A percentile compares a stretch with the other conserved stretches of the same genome.
These are phyloP conservation scores for Pseudogymnoascus sp. DNA, from an alignment of 2,329 filamentous ascomycete species.

Conservation along the genomic window DNA sequence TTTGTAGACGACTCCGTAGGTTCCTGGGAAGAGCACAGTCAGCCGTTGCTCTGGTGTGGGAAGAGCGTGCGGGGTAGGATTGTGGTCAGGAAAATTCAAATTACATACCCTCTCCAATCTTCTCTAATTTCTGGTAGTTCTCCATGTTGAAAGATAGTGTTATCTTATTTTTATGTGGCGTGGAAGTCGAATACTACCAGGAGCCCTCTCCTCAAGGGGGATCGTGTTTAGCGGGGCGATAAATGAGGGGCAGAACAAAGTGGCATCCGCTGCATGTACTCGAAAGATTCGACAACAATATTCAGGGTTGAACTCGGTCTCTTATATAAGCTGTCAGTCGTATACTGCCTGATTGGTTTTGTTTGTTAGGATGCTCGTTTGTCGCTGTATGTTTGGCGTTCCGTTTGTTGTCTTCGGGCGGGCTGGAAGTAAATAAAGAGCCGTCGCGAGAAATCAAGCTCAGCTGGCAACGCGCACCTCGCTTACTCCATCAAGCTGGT, in stretches of 20 bases:
- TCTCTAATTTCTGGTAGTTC: conserved; percentile 94
- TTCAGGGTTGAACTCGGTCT: neutral
- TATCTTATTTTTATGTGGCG: conserved; percentile 20
- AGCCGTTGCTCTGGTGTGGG: neutral
- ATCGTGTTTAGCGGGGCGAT: conserved; percentile 23
- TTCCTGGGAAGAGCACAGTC: conserved; percentile 46
- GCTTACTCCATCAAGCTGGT: conserved; percentile 4
- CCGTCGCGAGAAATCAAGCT: conserved; percentile 7
- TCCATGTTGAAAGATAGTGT: conserved; percentile 53
- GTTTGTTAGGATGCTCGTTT: conserved; percentile 1
- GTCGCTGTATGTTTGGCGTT: neutral
- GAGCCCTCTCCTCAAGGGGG: conserved; percentile 21
- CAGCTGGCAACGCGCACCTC: conserved; percentile 3
- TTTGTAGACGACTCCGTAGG: conserved; percentile 94
- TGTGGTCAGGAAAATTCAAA: conserved; percentile 9
- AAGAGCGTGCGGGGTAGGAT: neutral
- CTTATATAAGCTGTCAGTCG: neutral
- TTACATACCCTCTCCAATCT: conserved; percentile 80
- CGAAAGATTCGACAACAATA: neutral
- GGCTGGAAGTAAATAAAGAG: conserved; percentile 7
- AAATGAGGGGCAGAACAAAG: conserved; percentile 24
- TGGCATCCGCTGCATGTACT: conserved; percentile 17
- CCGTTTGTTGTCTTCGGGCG: conserved; percentile 6
- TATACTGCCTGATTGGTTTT: neutral
- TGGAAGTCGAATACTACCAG: conserved; percentile 21